Evolutionary conservation across 129 eudicot species (phyloP), one percentile per base, ranked within the genome.

Genomic region (Glebionis coronaria): DNA sequence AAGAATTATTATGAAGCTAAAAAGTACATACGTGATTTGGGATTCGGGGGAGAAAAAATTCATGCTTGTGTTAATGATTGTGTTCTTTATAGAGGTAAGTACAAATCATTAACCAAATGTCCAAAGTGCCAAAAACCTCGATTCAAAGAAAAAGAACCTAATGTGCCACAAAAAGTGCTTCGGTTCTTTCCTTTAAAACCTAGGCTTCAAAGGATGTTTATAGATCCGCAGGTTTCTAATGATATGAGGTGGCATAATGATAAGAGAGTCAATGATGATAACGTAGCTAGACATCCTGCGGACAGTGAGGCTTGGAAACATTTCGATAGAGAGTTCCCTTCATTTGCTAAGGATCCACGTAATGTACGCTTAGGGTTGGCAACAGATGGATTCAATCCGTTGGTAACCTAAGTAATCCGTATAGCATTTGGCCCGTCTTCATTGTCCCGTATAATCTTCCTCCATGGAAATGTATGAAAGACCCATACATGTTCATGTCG

Each of bases 221-320:
- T 23, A 23, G 2, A 23, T 23, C 25, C 2, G 25, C 25, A 23
- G 2, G 25, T 23, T 0, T 23, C 25, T 23, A 23, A 23, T 23
- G 59, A 54, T 1, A 54, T 54, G 59, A 54, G 59, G 27, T 54
- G 59, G 59, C 59, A 54, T 54, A 23, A 54, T 0, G 16, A 9
- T 8, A 2, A 2, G 0, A 8, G 23, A 54, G 25, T 23, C 2
- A 23, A 5, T 14, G 25, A 56, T 20, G 61, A 56, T 56, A 63
- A 63, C 3, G 18, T 3, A 9, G 11, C 12, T 7, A 44, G 1
- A 44, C 47, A 44, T 44, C 47, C 47, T 44, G 47, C 47, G 12
- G 47, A 44, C 12, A 11, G 71, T 50, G 9, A 23, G 15, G 63
- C 71, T 51, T 73, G 65, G 78, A 63, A 73, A 28, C 13, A 18